Conservation (phyloP, 1,284 basidiomycete genomes). For the Moniliella sp. region DNA sequence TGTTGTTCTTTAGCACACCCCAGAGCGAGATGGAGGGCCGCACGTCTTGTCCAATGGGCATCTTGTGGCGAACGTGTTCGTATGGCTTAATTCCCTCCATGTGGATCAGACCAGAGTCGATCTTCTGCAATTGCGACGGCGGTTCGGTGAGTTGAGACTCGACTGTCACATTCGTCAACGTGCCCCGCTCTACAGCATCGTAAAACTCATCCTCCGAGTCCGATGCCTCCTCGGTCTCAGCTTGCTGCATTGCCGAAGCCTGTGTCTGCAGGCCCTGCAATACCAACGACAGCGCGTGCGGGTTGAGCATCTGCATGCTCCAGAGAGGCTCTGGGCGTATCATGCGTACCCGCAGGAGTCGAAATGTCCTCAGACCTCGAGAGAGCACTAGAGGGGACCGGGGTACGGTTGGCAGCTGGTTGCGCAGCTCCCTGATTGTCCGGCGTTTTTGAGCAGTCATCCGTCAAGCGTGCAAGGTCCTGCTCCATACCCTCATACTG, state of each 20-base stretch:
- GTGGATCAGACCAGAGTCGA: constrained; percentile 13
- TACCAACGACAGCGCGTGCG: no score
- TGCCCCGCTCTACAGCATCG: constrained; percentile 66
- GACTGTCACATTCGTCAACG: constrained; percentile 21
- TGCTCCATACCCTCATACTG: constrained; percentile 68
- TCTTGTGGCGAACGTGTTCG: constrained; percentile 43
- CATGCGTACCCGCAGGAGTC: no score
- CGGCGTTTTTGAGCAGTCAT: constrained; percentile 37
- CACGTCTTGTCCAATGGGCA: constrained; percentile 57
- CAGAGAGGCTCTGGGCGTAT: no score
- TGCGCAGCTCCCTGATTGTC: constrained; percentile 20
- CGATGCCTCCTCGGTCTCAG: no score
- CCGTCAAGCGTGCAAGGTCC: constrained; percentile 40
- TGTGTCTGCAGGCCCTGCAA: no score
- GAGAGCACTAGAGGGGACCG: no score
- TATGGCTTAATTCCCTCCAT: constrained; percentile 39
- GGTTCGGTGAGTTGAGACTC: constrained; percentile 8
- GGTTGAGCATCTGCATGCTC: no score
- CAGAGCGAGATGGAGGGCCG: constrained; percentile 75
- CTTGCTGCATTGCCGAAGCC: constrained; percentile 87
- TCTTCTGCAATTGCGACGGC: constrained; percentile 1
- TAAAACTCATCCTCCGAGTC: constrained; percentile 94
- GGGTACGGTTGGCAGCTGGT: constrained; percentile 33
- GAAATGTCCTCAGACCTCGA: no score
- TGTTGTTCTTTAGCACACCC: constrained; percentile 82